Evolutionary conservation across 2,329 filamentous ascomycete genomes (phyloP).

Genomic region (Aspergillus uvarum): DNA sequence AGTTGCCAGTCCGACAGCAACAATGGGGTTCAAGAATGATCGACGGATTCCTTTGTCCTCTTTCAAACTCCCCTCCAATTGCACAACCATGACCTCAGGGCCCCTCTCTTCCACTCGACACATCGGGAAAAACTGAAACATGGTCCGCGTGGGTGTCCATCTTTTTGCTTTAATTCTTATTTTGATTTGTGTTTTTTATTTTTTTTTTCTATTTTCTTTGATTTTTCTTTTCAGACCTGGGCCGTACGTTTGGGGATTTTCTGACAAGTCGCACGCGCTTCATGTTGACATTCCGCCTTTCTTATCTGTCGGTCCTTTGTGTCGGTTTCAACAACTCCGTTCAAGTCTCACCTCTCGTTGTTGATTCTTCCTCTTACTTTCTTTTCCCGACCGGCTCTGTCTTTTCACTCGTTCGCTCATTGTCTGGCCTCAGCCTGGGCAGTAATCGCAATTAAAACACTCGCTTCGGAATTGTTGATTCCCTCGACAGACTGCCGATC

Average conservation of each 20-base stretch:
- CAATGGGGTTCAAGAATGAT: conserved; percentile 5
- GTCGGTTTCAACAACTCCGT: not conserved
- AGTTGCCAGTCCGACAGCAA: conserved; percentile 3
- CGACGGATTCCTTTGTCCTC: conserved; percentile 1
- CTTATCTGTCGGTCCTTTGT: not conserved
- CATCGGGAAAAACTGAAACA: conserved; percentile 1
- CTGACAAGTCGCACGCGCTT: conserved; percentile 1
- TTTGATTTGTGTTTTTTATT: not conserved
- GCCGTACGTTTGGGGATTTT: not conserved
- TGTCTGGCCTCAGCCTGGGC: not conserved
- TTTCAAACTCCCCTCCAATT: not conserved
- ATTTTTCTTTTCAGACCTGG: not conserved
- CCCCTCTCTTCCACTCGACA: not conserved
- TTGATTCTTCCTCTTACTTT: not conserved
- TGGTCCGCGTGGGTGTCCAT: not conserved
- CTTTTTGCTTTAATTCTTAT: not conserved
- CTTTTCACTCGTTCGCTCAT: not conserved
- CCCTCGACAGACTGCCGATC: not conserved
- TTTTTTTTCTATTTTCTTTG: not conserved
- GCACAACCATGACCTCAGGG: conserved; percentile 1
- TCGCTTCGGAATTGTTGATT: not conserved
- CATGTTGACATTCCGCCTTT: not conserved
- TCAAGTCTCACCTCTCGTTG: not conserved
- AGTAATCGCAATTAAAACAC: not conserved
- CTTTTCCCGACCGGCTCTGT: not conserved